Base-by-base conservation (phyloP, 1,139 yeast species). In the Pichia sp. region DNA sequence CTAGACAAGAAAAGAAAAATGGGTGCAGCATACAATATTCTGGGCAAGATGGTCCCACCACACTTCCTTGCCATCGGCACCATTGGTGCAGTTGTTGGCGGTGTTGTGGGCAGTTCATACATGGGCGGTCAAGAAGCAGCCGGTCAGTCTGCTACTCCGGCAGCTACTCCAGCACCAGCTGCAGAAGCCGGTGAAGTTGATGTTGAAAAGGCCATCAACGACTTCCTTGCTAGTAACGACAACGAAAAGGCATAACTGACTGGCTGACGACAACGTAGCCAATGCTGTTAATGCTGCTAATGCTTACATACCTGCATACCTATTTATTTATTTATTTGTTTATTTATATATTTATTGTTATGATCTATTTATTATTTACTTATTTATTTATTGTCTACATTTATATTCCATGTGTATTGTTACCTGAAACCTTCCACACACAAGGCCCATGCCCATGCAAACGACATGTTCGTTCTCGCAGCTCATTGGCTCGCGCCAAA, bases 11-110 rank as follows among this genome's bases (percentile, higher is more conserved):
- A n/a, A n/a, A n/a, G n/a, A n/a, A n/a, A n/a, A n/a, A 82, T 81
- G 87, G 84, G 77, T 61, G 73, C 79, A 49, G 76, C 80, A 57
- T 82, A 82, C 65, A 73, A 74, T 51, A 77, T 82, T 56, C 71
- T 81, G 41, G 88, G 88, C 47, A 79, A 66, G 65, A 76, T 76
- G 59, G 82, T 82, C 53, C 84, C 79, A 51, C 71, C 88, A 47
- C 85, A 81, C 62, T 67, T 76, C 62, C 61, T 69, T 47, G 69
- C 74, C 8, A 59, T 70, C 50, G 69, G 65, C 39, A 69, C 74
- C 26, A 53, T 70, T 35, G 50, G 59, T 35, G 43, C 67, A 23
- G 71, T 68, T n/a, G 60, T 67, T 46, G 72, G 69, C 40, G 70
- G 68, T 53, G 63, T 63, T 70, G 27, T 65, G 27, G n/a, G 25